Conservation (phyloP, 2,329 filamentous ascomycete genomes). For the Trichoderma atroviride region DNA sequence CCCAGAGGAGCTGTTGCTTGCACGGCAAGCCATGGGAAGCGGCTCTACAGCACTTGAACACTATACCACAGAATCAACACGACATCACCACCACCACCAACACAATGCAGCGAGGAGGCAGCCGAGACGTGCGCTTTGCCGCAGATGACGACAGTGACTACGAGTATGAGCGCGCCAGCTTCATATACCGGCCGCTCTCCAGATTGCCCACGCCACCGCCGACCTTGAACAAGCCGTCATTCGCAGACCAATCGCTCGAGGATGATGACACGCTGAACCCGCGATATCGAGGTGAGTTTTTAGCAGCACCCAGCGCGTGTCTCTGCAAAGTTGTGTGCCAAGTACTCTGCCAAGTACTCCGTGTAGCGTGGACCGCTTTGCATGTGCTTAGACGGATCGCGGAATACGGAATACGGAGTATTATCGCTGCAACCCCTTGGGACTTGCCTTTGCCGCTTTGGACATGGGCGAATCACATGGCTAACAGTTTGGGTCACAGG, state of each 20-base stretch:
- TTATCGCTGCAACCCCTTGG: background rate
- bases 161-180: conserved; percentile 56
- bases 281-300: conserved; percentile 43
- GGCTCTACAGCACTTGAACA: background rate
- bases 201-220: conserved; percentile 69
- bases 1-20: background rate
- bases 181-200: conserved; percentile 68
- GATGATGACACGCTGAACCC: conserved; percentile 49
- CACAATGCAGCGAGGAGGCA: conserved; percentile 25
- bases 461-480: background rate
- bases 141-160: conserved; percentile 29
- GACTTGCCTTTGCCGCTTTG: background rate
- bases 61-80: conserved; percentile 5
- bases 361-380: background rate
- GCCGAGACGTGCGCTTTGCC: conserved; percentile 25
- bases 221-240: conserved; percentile 51
- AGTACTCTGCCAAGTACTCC: background rate
- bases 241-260: conserved; percentile 49
- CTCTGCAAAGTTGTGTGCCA: background rate
- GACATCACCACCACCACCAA: background rate
- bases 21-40: conserved; percentile 24
- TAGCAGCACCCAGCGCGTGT: background rate
- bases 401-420: conserved; percentile 7
- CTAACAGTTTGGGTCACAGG: conserved; percentile 45
- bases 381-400: conserved; percentile 6